Evolutionary conservation across 441 rosid genomes (phyloP), one percentile per base, ranked within the genome.

Genomic region (Gossypium aridum): DNA sequence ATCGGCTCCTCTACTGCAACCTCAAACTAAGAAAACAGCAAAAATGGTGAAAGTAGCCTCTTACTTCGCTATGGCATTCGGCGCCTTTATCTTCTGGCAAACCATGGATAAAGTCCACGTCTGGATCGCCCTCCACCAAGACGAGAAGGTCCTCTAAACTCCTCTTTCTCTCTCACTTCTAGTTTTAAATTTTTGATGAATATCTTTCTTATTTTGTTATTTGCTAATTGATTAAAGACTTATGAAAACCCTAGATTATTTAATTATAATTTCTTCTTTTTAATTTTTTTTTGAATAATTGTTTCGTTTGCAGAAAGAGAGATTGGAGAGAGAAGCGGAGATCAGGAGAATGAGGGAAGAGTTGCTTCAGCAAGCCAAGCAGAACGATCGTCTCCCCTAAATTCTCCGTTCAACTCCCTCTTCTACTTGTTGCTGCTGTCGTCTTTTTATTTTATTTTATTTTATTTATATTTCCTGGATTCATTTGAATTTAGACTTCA

Each of bases 61-160:
- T 19, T 84, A 75, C 77, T 83, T 86, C 54, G 88, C 64, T 8
- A 81, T 87, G 89, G 26, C 89, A 43, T 45, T 84, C 12, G 91
- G 83, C 16, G 89, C 88, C 25, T 84, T 88, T 64, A 16, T 76
- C 4, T 88, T 88, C 80, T 81, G 87, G 88, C 80, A 83, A 54
- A 67, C 88, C 39, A 80, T 88, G 89, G 87, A 84, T n/a, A 79
- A 73, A 45, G 72, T 86, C 67, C 91, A 88, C 49, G 89, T 86
- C 75, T 87, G 88, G 85, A 86, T 87, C 74, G 91, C 89, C 47
- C 89, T 87, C 68, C 89, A 76, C 75, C 87, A 87, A 63, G 89
- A 87, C 78, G 89, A 87, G 67, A 86, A 85, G 89, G 89, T 76
- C 12, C 34, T 1, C 2, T 0, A 64, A 17, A 9, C 2, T 19